Evolutionary conservation across 345 rosid genomes (phyloP), one percentile per base, ranked within the genome.

Genomic region (Pseudoturritis turrita): DNA sequence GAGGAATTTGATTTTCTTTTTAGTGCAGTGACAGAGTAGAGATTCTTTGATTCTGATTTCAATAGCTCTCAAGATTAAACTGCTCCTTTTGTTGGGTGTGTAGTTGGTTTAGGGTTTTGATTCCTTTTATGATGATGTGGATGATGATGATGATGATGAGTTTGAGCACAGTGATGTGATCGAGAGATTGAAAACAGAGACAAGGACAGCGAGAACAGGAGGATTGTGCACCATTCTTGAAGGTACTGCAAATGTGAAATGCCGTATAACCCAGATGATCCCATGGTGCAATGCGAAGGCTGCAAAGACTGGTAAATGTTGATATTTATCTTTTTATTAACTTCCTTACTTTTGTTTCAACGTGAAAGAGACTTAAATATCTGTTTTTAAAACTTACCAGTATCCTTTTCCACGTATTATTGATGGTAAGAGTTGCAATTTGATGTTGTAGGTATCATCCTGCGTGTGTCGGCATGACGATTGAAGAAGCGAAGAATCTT

Each of bases 161-260:
- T 69, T 36, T 55, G 96, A 86, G 63, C 84, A 84, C 0, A 81
- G 78, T 28, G 95, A 88, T 37, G 62, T 87, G 55, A 46, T 87
- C 10, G 89, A 92, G 62, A 86, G 77, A 80, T 78, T 92, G 49
- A 86, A 81, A 78, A 64, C 80, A 83, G 91, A 90, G 22, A 67
- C 88, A 21, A 83, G 65, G 49, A 72, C 23, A 18, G 90, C 86
- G 4, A 87, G 91, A 70, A 86, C 84, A 0, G 96, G 89, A 4
- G 98, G 96, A 23, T 87, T 92, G 57, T 86, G 96, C 4, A 87
- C 96, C 0, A 90, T 92, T 70, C 68, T 77, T 81, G 75, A 78
- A 90, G 96, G 83, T 90, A 90, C 78, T 90, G 96, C 75, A 88
- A 90, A 61, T 86, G 96, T 71, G 96, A 90, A 79, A 90, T 88